Base-by-base conservation (phyloP, 2,329 filamentous ascomycete genomes). In the Ophiocordyceps camponoti-rufipedis region DNA sequence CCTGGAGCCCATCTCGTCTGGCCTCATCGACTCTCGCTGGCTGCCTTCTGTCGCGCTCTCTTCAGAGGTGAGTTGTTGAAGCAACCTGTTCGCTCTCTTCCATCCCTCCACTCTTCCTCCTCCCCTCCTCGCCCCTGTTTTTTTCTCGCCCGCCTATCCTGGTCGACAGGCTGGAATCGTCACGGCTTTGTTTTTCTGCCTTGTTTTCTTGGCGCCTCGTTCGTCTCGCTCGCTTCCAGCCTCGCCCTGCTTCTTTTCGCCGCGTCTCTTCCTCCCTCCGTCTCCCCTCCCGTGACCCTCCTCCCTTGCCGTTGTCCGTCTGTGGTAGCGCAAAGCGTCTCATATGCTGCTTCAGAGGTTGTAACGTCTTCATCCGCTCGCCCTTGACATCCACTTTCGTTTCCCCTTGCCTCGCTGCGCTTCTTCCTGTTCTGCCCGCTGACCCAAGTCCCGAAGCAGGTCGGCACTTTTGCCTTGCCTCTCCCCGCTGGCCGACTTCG, bases 101-200 rank as follows among this genome's bases (percentile, higher is more conserved):
- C 7, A 1, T 16, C 14, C 3, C 14, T 16, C 7, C 35, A 9
- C 35, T 38, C 7, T 18, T 19, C n/a, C 35, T 18, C 16, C 35
- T 18, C 35, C 35, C n/a, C 35, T 13, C 28, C 28, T 7, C 39
- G 29, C 44, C 44, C 28, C 7, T 38, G 19, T 44, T 42, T 49
- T 49, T 43, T 48, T 47, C 45, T 42, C 43, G 28, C 35, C 46
- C 32, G 40, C 33, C 43, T 44, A 45, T 45, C 41, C 46, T 44
- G 41, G 44, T 41, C 42, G 41, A 35, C n/a, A 29, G 40, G 33
- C 45, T 42, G 8, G 29, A 44, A 35, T 19, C 47, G 47, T 32
- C 14, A 43, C 44, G 44, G 19, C 32, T 35, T 44, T 44, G 19
- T 38, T 46, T 43, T 42, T 33, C 38, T 19, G n/a, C 14, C 19